Evolutionary conservation across 768 basidiomycete genomes (phyloP).

Genomic region (Boletus edulis): DNA sequence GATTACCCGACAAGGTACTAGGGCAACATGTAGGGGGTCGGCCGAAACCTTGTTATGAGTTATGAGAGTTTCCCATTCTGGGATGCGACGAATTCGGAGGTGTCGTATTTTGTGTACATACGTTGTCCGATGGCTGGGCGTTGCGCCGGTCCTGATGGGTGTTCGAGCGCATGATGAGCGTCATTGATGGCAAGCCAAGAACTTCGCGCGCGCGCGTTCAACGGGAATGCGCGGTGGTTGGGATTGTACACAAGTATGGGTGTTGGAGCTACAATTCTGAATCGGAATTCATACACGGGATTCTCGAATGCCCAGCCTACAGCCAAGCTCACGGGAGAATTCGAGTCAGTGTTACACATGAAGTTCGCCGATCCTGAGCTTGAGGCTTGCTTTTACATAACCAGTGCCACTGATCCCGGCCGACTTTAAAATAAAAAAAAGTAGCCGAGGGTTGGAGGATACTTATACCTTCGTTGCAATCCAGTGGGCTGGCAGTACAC

Average conservation of each 20-base stretch:
- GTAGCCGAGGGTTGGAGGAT: background rate
- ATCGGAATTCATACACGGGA: too few relatives aligned
- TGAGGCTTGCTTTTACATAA: background rate
- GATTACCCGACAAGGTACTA: too few relatives aligned
- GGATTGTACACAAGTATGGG: too few relatives aligned
- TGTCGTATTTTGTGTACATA: background rate
- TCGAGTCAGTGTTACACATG: too few relatives aligned
- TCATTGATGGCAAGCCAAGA: too few relatives aligned
- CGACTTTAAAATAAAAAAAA: too few relatives aligned
- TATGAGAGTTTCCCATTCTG: background rate
- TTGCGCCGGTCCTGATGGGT: background rate
- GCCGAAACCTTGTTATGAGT: constrained; percentile 2
- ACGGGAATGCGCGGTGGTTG: background rate
- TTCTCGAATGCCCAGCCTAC: too few relatives aligned
- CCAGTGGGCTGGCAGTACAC: background rate
- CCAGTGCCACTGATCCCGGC: background rate
- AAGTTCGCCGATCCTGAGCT: too few relatives aligned
- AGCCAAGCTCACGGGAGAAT: too few relatives aligned
- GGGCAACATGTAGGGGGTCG: background rate
- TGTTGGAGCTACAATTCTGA: too few relatives aligned
- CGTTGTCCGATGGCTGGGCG: background rate
- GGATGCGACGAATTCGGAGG: background rate
- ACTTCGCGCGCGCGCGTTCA: too few relatives aligned
- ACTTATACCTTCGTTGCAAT: background rate
- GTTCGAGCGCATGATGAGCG: too few relatives aligned